Percentiles rank a stretch among this genome's conserved stretches.
These are phyloP conservation scores for Cladophialophora psammophila DNA, from an alignment of 2,329 filamentous ascomycete species.

Conservation along the genomic window DNA sequence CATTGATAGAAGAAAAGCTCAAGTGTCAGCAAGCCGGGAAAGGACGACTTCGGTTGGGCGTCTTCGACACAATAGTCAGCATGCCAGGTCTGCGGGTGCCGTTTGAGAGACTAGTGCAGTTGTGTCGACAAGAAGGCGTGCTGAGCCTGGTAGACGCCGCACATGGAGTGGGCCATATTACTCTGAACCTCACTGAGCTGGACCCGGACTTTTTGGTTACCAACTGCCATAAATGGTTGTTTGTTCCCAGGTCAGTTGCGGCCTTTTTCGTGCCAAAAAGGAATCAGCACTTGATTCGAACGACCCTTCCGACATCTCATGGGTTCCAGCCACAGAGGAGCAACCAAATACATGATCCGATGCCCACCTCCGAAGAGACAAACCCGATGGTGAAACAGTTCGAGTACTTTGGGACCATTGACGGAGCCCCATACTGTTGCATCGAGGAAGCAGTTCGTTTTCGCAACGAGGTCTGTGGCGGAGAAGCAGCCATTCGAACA, in stretches of 20 bases:
- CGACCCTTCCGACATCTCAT: conserved; percentile 79
- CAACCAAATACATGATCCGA: conserved; percentile 7
- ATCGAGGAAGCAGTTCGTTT: conserved; percentile 77
- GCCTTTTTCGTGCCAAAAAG: conserved; percentile 77
- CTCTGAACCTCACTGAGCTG: conserved; percentile 68
- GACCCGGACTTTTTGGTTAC: conserved; percentile 85
- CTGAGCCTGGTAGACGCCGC: conserved; percentile 82
- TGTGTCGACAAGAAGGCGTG: conserved; percentile 71
- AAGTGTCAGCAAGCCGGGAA: conserved; percentile 59
- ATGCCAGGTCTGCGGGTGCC: conserved; percentile 80
- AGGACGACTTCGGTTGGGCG: conserved; percentile 65
- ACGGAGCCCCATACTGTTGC: conserved; percentile 74
- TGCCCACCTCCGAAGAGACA: conserved; percentile 22
- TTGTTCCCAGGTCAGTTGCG: conserved; percentile 77
- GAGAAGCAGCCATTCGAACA: conserved; percentile 70
- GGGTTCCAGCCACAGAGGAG: conserved; percentile 66
- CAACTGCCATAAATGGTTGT: conserved; percentile 92
- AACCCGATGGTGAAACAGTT: conserved; percentile 74
- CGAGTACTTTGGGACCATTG: conserved; percentile 76
- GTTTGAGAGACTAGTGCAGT: conserved; percentile 69
- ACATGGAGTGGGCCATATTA: conserved; percentile 80
- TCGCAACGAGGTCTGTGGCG: conserved; percentile 71
- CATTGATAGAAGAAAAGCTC: conserved; percentile 42
- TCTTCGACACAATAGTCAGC: conserved; percentile 84
- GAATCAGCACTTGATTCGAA: conserved; percentile 76